Conservation (phyloP, 371 early-diverging fungal species). For the Batkoa obscura region DNA sequence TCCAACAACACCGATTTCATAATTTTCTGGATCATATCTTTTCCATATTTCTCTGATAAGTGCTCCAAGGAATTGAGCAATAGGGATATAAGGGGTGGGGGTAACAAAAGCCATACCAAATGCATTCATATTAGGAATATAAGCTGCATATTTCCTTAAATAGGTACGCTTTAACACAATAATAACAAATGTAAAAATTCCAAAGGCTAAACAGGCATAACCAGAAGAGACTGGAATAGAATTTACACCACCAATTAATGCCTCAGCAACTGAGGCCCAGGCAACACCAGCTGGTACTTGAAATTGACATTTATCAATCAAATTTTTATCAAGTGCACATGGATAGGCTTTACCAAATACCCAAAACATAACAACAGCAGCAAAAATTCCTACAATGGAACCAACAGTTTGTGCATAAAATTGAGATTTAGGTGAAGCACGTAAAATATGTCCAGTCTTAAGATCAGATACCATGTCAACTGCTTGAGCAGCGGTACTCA, state of each 20-base stretch:
- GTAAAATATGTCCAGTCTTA: conserved; percentile 38
- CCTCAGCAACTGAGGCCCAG: conserved; percentile 34
- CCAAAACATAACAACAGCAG: conserved; percentile 34
- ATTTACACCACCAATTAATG: conserved; percentile 16
- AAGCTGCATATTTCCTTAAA: conserved; percentile 23
- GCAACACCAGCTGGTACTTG: conserved; percentile 31
- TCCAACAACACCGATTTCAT: conserved; percentile 30
- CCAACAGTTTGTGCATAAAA: conserved; percentile 41
- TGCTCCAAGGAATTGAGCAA: conserved; percentile 41
- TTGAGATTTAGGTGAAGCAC: conserved; percentile 43
- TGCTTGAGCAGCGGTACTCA: conserved; percentile 34
- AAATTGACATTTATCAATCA: conserved; percentile 20
- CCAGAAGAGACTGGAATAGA: conserved; percentile 11
- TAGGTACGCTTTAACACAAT: conserved; percentile 21
- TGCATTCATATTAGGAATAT: conserved; percentile 37
- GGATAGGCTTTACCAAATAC: conserved; percentile 38
- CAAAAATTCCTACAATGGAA: conserved; percentile 32
- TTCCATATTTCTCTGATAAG: conserved; percentile 29
- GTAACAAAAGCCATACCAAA: conserved; percentile 50
- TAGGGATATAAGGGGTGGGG: conserved; percentile 25
- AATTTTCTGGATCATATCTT: conserved; percentile 12
- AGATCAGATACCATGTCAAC: conserved; percentile 48
- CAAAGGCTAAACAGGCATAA: conserved; percentile 21
- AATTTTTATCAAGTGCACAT: conserved; percentile 17
- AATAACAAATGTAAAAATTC: conserved; percentile 15